Conservation (phyloP, 176 grass and related monocot genomes). For the Alloteropsis semialata region DNA sequence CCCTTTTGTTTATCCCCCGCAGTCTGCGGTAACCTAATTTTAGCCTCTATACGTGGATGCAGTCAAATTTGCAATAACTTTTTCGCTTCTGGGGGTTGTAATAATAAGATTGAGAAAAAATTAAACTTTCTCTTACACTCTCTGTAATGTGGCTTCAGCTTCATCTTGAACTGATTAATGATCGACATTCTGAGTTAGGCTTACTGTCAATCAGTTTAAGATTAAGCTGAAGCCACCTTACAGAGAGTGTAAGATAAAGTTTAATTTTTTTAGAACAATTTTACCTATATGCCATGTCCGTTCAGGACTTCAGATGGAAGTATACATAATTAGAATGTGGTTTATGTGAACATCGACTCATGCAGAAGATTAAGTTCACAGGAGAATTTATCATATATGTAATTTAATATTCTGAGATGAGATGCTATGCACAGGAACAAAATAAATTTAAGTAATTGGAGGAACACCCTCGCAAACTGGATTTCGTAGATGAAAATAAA, state of each 20-base stretch:
- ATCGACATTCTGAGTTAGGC: background rate
- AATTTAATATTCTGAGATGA: background rate
- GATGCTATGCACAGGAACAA: background rate
- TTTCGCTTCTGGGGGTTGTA: background rate
- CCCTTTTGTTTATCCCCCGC: too few relatives aligned
- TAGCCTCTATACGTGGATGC: background rate
- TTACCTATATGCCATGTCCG: background rate
- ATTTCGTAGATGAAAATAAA: background rate
- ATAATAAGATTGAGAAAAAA: background rate
- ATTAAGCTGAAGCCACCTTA: background rate
- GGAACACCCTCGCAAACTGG: too few relatives aligned
- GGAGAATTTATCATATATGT: background rate
- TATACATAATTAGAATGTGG: background rate
- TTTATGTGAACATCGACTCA: background rate
- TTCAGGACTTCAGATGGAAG: background rate
- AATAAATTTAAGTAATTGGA: too few relatives aligned
- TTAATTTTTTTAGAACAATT: background rate
- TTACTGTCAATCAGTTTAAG: background rate
- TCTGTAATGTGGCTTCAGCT: constrained; percentile 6
- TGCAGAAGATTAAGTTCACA: background rate
- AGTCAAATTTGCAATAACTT: background rate
- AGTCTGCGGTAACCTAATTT: too few relatives aligned
- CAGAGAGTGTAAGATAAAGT: background rate
- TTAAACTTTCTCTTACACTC: background rate
- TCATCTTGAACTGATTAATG: background rate